Conservation (phyloP, 805 yeast genomes). For the Kluyveromyces lactis region DNA sequence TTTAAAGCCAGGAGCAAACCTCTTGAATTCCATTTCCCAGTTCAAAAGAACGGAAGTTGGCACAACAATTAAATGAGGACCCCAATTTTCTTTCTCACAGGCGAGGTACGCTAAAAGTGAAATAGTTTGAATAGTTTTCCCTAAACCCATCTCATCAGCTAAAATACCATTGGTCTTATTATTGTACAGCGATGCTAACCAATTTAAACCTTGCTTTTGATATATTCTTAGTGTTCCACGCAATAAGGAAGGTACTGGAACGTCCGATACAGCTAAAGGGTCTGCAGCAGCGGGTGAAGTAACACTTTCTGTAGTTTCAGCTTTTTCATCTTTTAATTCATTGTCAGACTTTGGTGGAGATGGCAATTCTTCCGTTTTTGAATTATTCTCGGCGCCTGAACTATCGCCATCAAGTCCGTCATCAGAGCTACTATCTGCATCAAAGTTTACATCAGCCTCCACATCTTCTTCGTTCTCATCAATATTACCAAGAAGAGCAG, state of each 20-base stretch:
- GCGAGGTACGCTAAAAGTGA: constrained; percentile 81
- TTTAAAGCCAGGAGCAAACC: constrained; percentile 97
- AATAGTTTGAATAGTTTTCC: constrained; percentile 94
- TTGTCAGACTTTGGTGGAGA: constrained; percentile 5
- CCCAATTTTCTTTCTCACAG: constrained; percentile 92
- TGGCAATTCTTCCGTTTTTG: constrained; percentile 24
- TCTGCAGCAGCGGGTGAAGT: constrained; percentile 9
- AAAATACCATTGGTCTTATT: constrained; percentile 91
- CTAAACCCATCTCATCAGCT: constrained; percentile 99
- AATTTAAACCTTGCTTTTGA: constrained; percentile 92
- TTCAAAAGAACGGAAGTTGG: constrained; percentile 96
- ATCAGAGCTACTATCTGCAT: constrained; percentile 8
- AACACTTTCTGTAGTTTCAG: constrained; percentile 7
- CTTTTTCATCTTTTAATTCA: constrained; percentile 2
- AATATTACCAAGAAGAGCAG: constrained; percentile 1
- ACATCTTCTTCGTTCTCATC: constrained; percentile 6
- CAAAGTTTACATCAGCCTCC: constrained; percentile 3
- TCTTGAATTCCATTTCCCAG: constrained; percentile 99
- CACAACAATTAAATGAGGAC: constrained; percentile 93
- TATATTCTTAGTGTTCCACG: constrained; percentile 82
- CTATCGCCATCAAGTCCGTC: constrained; percentile 6
- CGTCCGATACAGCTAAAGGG: constrained; percentile 48
- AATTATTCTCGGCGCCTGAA: constrained; percentile 7
- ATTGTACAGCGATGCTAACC: constrained; percentile 92
- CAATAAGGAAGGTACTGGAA: constrained; percentile 66